Percentiles rank a stretch among this genome's conserved stretches.
Conservation (phyloP, 441 rosid species). For the Pelargonium exstipulatum region DNA sequence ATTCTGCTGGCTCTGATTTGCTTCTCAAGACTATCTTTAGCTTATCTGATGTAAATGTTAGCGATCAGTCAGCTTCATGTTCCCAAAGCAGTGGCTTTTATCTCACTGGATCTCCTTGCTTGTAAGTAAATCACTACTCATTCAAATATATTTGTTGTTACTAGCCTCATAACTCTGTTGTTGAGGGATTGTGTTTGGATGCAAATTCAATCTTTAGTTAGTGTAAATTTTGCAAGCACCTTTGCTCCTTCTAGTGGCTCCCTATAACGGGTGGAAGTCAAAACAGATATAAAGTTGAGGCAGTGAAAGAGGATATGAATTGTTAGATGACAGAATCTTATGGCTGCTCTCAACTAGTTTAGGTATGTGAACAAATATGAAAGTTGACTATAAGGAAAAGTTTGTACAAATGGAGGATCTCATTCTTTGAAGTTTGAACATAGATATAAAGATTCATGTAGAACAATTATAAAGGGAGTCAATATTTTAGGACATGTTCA, state of each 20-base stretch:
- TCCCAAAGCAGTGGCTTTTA: slow-evolving; percentile 35
- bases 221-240: not conserved
- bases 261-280: slow-evolving; percentile 8
- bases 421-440: not conserved
- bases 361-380: not conserved
- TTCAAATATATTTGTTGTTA: not conserved
- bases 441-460: not conserved
- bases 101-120: slow-evolving; percentile 52
- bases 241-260: not conserved
- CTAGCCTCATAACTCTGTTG: not conserved
- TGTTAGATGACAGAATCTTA: slow-evolving; percentile 4
- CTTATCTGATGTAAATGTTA: slow-evolving; percentile 32
- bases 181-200: not conserved
- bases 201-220: not conserved
- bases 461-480: not conserved
- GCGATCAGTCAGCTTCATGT: slow-evolving; percentile 37
- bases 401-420: not conserved
- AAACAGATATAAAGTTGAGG: not conserved
- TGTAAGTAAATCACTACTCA: slow-evolving; percentile 49
- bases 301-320: slow-evolving; percentile 3
- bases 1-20: slow-evolving; percentile 38
- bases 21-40: slow-evolving; percentile 57
- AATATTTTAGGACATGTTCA: not conserved
- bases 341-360: slow-evolving; percentile 14
- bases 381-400: not conserved